Evolutionary conservation across 2,329 filamentous ascomycete genomes (phyloP), one percentile per base, ranked within the genome.

Genomic region (Ophiocordyceps sinensis): DNA sequence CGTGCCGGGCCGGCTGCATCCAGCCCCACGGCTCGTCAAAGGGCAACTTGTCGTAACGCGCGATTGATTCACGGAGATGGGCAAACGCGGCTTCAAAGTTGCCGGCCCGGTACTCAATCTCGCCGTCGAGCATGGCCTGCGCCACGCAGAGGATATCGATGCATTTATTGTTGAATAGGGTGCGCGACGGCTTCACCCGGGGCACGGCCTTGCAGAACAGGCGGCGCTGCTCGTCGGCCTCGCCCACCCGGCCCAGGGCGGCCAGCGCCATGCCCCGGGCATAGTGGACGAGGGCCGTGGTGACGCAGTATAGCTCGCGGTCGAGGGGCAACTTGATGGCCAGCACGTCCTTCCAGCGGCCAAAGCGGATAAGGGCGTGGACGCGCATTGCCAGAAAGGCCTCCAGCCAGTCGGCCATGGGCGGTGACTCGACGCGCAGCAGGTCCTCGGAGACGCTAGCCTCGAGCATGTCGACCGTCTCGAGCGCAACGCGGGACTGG

Each of bases 321-420:
- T 88, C 79, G 0, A 55, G 41, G 0, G 81, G 82, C 0, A 83
- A 45, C 0, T 60, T 44, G 1, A 83, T 57, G 1, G 61, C 57
- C 9, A 82, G 58, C 19, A 87, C 65, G 1, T 85, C 78, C 0
- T 75, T 52, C 84, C 84, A 88, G 14, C 63, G 64, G 0, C 84
- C 84, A 49, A 88, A 89, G 0, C 84, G 75, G 36, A 89, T 67
- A 14, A 84, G 63, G 1, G 79, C 77, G 54, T 89, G 83, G 2
- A 80, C 63, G 4, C 77, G 71, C 55, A 85, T 75, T 1, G 73
- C 70, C 4, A 82, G 58, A 47, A 85, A 86, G 2, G 73, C 72
- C 57, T 88, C 84, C 1, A 87, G 63, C 76, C 80, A 87, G 56
- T 87, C 81, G 1, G 82, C 81, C 82, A 88, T 86, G 0, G 80